phyloP scores from a whole-genome alignment of 169 alveolate genomes.

The Cryptosporidium andersoni region DNA sequence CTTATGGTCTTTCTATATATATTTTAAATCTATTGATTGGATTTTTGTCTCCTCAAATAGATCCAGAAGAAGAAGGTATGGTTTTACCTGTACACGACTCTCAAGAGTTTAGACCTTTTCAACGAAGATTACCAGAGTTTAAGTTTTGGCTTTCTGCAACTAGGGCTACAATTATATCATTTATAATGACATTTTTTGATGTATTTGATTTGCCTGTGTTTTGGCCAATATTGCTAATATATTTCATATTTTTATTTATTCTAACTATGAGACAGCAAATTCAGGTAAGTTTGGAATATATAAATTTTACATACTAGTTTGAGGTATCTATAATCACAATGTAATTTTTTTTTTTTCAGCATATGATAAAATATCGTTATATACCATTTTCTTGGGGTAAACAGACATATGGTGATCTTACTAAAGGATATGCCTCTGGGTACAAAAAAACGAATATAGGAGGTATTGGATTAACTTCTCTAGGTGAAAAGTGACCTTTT shows the following conservation, averaged over 20 bases:
- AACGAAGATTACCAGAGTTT: constrained; percentile 87
- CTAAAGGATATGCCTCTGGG: constrained; percentile 70
- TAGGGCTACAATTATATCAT: constrained; percentile 78
- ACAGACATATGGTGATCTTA: constrained; percentile 80
- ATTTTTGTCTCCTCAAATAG: constrained; percentile 85
- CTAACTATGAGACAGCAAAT: constrained; percentile 89
- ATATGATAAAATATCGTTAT: constrained; percentile 79
- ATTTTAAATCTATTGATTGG: constrained; percentile 83
- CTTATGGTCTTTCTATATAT: constrained; percentile 84
- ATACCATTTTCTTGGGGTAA: constrained; percentile 84
- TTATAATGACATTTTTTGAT: constrained; percentile 76
- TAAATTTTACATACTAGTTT: not conserved
- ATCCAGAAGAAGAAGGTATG: constrained; percentile 84
- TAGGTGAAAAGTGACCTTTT: constrained; percentile 27
- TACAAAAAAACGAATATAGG: constrained; percentile 46
- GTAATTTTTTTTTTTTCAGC: constrained; percentile 13
- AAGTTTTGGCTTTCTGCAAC: constrained; percentile 86
- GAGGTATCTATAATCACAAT: not conserved
- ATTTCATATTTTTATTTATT: constrained; percentile 84
- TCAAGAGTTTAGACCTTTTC: constrained; percentile 88
- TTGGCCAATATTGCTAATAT: constrained; percentile 89
- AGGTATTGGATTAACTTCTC: constrained; percentile 55
- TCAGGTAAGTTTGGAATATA: constrained; percentile 40
- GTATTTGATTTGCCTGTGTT: constrained; percentile 88
- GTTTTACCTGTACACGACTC: constrained; percentile 81